These are phyloP conservation scores for Sporothrix brasiliensis DNA, from an alignment of 2,329 filamentous ascomycete genomes.

Conservation along the genomic window DNA sequence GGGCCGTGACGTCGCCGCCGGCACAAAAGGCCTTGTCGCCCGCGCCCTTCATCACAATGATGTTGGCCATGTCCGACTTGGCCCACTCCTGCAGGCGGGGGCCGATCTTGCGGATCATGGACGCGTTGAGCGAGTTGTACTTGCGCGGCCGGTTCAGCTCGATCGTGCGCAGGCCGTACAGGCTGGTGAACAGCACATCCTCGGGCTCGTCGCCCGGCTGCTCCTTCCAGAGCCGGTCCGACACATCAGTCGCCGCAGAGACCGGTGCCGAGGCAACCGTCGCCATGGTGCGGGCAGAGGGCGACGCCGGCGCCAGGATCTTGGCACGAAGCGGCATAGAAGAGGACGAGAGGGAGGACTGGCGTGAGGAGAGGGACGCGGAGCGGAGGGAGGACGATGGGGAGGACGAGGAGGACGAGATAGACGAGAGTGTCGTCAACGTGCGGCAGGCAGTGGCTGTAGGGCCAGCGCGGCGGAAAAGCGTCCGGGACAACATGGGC, in stretches of 20 bases:
- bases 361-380: neutral
- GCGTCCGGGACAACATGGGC: slow-evolving; percentile 59
- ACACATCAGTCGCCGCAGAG: slow-evolving; percentile 13
- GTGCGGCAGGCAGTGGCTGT: slow-evolving; percentile 46
- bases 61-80: slow-evolving; percentile 90
- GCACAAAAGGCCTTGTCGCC: slow-evolving; percentile 87
- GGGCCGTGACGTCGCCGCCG: slow-evolving; percentile 82
- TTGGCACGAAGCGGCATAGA: slow-evolving; percentile 81
- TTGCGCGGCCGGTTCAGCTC: slow-evolving; percentile 93
- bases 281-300: slow-evolving; percentile 50
- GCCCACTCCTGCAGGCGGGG: slow-evolving; percentile 90
- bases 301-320: slow-evolving; percentile 60
- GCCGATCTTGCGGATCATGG: slow-evolving; percentile 93
- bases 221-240: slow-evolving; percentile 51
- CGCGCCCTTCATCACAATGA: slow-evolving; percentile 87
- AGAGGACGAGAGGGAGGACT: slow-evolving; percentile 15
- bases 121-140: slow-evolving; percentile 87
- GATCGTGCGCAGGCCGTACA: slow-evolving; percentile 87
- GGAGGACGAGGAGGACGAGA: slow-evolving; percentile 33
- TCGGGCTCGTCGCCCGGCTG: slow-evolving; percentile 72
- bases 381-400: neutral
- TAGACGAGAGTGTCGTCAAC: slow-evolving; percentile 1
- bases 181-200: slow-evolving; percentile 89
- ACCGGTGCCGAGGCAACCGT: slow-evolving; percentile 35
- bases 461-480: slow-evolving; percentile 58